Percentiles rank a stretch among this genome's conserved stretches.
phyloP scores from a whole-genome alignment of 2,329 filamentous ascomycete species.

The Aureobasidium namibiae region DNA sequence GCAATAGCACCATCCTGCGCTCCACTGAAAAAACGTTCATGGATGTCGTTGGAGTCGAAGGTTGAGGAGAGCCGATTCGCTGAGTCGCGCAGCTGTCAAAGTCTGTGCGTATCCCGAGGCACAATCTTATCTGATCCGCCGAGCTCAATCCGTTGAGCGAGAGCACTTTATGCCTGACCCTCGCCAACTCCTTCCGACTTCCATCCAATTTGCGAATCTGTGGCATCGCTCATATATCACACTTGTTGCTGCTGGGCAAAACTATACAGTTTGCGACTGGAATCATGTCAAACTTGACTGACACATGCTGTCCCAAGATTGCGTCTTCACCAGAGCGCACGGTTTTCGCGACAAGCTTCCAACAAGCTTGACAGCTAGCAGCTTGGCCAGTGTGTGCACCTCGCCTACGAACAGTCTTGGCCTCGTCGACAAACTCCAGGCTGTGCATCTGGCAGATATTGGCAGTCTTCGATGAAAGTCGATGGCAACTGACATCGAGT shows the following conservation, averaged over 20 bases:
- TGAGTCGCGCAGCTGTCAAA: neutral
- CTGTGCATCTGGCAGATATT: neutral
- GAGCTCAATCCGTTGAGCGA: neutral
- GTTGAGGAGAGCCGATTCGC: neutral
- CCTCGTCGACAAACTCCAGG: neutral
- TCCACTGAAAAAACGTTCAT: neutral
- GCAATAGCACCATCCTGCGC: neutral
- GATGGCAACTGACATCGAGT: neutral
- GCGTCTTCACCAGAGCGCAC: neutral
- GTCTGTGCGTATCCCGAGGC: neutral
- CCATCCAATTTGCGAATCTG: no score
- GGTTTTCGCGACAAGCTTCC: neutral
- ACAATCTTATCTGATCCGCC: constrained; percentile 5
- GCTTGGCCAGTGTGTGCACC: neutral
- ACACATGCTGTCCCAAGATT: neutral
- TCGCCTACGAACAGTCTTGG: neutral
- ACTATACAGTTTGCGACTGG: neutral
- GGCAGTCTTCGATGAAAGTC: neutral
- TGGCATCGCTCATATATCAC: neutral
- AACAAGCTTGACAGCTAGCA: neutral
- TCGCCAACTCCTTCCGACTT: neutral
- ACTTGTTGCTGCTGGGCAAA: neutral
- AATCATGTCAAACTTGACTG: neutral
- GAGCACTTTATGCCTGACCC: neutral
- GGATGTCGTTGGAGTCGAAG: neutral